Base-by-base conservation (phyloP, 2,329 filamentous ascomycete genomes). In the Verticillium nubilum region DNA sequence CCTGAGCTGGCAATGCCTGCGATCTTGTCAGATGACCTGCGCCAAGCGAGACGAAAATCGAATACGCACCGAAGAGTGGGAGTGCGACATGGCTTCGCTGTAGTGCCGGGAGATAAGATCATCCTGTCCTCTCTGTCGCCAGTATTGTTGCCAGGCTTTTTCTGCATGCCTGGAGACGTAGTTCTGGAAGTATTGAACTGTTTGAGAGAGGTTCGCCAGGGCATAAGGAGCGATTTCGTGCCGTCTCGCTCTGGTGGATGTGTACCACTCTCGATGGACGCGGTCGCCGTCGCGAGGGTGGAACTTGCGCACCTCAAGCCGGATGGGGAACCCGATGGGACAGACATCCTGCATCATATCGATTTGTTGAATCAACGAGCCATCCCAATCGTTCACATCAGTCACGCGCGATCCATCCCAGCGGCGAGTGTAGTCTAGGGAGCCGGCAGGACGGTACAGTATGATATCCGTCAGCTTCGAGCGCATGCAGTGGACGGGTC, bases 401-500 rank as follows among this genome's bases (percentile, higher is more conserved):
- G 71, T 70, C 61, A 81, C 72, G 33, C 72, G 67, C 7, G 72
- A 73, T 5, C 74, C 75, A 1, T 64, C 54, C 75, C 78, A 82
- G 23, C 79, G 72, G 3, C 64, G 61, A 0, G 80, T 83, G 31
- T 82, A 70, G 2, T 70, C 64, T 15, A 82, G 69, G 27, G 31
- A 29, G 1, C 78, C 78, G 4, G 77, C 75, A 1, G 67, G 65
- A 19, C 80, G 78, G 60, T 73, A 78, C 4, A 79, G 65, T 1
- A 69, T 64, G 17, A 76, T 68, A 9, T 77, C 72, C 19, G 70
- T 73, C 10, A 82, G 68, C 62, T 76, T 78, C 64, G 70, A 74
- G 17, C 80, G 74, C 15, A 73, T 65, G 59, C 80, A 83, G 0
- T 72, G 72, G 5, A 78, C 65, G 25, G 71, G 68, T 58, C 82